Conservation (phyloP, 192 early-diverging fungal genomes). For the Irineochytrium annulatum region DNA sequence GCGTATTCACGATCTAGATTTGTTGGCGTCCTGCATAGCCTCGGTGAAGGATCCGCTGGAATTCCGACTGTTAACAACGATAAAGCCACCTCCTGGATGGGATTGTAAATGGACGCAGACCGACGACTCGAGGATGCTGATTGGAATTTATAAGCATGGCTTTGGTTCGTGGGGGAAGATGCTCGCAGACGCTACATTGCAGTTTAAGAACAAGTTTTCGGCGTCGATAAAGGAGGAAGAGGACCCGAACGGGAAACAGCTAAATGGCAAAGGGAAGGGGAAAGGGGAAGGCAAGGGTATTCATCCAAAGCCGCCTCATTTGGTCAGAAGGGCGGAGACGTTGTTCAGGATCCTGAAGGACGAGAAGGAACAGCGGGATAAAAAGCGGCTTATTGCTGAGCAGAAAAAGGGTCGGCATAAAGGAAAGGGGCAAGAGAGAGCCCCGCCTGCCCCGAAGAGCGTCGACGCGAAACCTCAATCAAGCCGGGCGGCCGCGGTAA, state of each 20-base stretch:
- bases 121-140: constrained; percentile 94
- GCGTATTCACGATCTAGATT: constrained; percentile 68
- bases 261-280: constrained; percentile 1
- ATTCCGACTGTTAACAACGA: constrained; percentile 73
- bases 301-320: constrained; percentile 77
- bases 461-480: too few relatives aligned
- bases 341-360: constrained; percentile 81
- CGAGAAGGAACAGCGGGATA: constrained; percentile 40
- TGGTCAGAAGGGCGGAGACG: constrained; percentile 86
- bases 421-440: background rate
- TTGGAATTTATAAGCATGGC: constrained; percentile 91
- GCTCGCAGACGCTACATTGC: constrained; percentile 72
- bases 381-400: background rate
- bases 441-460: background rate
- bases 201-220: constrained; percentile 77
- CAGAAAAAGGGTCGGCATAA: constrained; percentile 7
- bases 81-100: constrained; percentile 87
- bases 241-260: constrained; percentile 9
- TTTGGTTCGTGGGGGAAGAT: constrained; percentile 87
- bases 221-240: constrained; percentile 25
- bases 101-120: constrained; percentile 71
- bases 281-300: constrained; percentile 3
- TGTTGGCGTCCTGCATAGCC: constrained; percentile 60
- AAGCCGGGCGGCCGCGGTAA: background rate
- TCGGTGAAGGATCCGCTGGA: constrained; percentile 50